Base-by-base conservation (phyloP, 805 yeast species). In the Cyberlindnera subsufficiens region DNA sequence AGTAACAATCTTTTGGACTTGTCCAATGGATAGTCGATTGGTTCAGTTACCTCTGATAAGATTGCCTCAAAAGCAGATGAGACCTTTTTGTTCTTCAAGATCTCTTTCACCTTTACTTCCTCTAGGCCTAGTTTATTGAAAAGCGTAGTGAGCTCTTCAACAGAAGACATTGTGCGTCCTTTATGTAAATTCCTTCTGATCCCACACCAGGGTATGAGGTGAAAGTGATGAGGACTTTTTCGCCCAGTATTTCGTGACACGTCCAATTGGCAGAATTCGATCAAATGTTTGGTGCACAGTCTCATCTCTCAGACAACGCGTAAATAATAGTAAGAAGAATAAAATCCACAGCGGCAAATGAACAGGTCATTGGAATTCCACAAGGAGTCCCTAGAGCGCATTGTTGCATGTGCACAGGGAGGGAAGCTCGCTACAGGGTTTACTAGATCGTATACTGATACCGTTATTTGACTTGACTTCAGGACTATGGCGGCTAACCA, bases 71-170 rank as follows among this genome's bases (percentile, higher is more conserved):
- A 72, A 1, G 95, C 77, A 33, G 69, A 68, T 15, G 91, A 76
- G 33, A 90, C 95, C 63, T 90, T 90, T 60, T 81, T 80, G 68
- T 93, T 91, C 63, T 88, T 91, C 43, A 79, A 63, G 44, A 89
- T 82, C 59, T 93, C 98, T 39, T 79, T 77, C 46, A 86, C 72
- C 61, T 86, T 87, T 53, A 78, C 71, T 15, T 83, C 91, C 53
- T 75, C 78, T 52, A 86, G 78, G 13, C 95, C 95, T 44, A 82
- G 50, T n/a, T 52, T 47, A 42, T 58, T 52, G 40, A 71, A 63
- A 4, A 54, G 52, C 27, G 51, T 45, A 19, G 67, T 57, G 15
- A 71, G 52, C 16, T 60, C 66, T 30, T 69, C 75, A 22, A 66
- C 55, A 30, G 52, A 50, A 6, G 52, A 40, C 52, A 48, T 34